Conservation (phyloP, 2,329 filamentous ascomycete species). For the Diaporthe capsici region DNA sequence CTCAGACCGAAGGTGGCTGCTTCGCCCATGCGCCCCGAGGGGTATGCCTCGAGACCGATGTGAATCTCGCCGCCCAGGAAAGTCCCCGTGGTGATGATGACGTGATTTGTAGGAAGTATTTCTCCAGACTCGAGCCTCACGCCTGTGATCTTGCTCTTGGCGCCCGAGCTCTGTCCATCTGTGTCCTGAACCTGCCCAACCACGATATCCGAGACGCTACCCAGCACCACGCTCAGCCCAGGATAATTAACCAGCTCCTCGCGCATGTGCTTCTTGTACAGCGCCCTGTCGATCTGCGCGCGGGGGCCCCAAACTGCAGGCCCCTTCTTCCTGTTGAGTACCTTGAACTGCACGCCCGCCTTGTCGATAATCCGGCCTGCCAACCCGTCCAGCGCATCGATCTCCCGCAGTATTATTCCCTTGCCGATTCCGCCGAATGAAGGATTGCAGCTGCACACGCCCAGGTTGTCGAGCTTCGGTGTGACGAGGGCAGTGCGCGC, state of each 20-base stretch:
- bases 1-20: slow-evolving; percentile 93
- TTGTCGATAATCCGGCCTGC: slow-evolving; percentile 92
- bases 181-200: slow-evolving; percentile 75
- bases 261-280: slow-evolving; percentile 93
- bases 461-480: slow-evolving; percentile 88
- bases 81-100: slow-evolving; percentile 96
- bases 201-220: slow-evolving; percentile 93
- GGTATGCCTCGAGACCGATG: slow-evolving; percentile 87
- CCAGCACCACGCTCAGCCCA: slow-evolving; percentile 85
- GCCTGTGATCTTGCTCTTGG: slow-evolving; percentile 82
- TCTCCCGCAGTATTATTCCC: slow-evolving; percentile 93
- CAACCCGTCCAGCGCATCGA: slow-evolving; percentile 94
- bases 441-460: slow-evolving; percentile 96
- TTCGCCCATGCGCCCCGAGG: slow-evolving; percentile 93
- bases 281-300: slow-evolving; percentile 91
- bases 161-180: slow-evolving; percentile 58
- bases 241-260: slow-evolving; percentile 85
- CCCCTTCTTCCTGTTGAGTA: slow-evolving; percentile 90
- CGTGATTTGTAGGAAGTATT: slow-evolving; percentile 82
- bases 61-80: slow-evolving; percentile 98
- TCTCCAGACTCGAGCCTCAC: slow-evolving; percentile 90
- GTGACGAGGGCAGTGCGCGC: slow-evolving; percentile 92
- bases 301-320: slow-evolving; percentile 97
- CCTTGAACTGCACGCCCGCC: slow-evolving; percentile 92
- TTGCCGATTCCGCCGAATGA: slow-evolving; percentile 99